Evolutionary conservation across 2,329 filamentous ascomycete species (phyloP).

Genomic region (Aspergillus awamori): DNA sequence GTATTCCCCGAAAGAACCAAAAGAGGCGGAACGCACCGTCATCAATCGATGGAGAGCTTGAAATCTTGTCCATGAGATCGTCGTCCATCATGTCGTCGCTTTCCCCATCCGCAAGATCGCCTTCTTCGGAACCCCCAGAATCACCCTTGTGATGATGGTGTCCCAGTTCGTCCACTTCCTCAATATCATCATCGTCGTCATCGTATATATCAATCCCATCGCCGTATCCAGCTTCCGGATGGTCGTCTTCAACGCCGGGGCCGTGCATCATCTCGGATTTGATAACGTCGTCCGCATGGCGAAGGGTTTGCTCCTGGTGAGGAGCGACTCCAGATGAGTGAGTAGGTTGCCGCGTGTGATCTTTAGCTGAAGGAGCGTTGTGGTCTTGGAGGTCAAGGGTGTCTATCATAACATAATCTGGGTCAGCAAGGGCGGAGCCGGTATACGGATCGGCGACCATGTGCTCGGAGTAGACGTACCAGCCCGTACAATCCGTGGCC

Average conservation of each 20-base stretch:
- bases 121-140: conserved; percentile 43
- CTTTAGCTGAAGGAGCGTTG: conserved; percentile 78
- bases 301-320: conserved; percentile 83
- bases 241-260: conserved; percentile 62
- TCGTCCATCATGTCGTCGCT: conserved; percentile 74
- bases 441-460: not conserved
- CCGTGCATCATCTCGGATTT: conserved; percentile 71
- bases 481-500: conserved; percentile 50
- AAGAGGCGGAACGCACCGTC: conserved; percentile 67
- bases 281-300: conserved; percentile 75
- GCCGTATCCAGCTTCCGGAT: conserved; percentile 42
- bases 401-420: conserved; percentile 58
- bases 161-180: conserved; percentile 9
- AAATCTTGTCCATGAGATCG: conserved; percentile 98
- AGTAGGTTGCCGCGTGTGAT: conserved; percentile 66
- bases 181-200: conserved; percentile 29
- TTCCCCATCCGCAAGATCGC: conserved; percentile 65
- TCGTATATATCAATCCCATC: conserved; percentile 39
- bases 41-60: conserved; percentile 97
- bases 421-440: not conserved
- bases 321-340: conserved; percentile 64
- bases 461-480: conserved; percentile 35
- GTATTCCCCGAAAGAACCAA: not conserved
- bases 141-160: conserved; percentile 23
- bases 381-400: conserved; percentile 93